A percentile compares a stretch with the other conserved stretches of the same genome.
Conservation (phyloP, 108 stramenopile species). For the Aurantiochytrium sp. region DNA sequence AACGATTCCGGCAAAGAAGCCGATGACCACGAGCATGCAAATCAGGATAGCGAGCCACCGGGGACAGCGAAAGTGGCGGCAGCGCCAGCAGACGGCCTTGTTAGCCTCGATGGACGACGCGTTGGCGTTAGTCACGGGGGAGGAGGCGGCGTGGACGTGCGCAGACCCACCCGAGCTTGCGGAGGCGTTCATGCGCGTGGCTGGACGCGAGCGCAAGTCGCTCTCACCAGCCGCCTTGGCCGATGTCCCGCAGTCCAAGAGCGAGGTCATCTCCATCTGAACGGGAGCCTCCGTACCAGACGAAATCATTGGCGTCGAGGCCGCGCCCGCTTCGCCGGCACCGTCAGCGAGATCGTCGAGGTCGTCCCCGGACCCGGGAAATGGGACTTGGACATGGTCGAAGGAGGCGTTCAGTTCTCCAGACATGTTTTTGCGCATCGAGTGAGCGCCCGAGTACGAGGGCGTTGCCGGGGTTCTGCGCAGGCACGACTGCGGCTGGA, state of each 20-base stretch:
- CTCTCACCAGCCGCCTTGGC: background rate
- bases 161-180: background rate
- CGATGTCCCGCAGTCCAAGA: background rate
- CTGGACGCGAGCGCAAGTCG: background rate
- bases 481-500: background rate
- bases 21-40: background rate
- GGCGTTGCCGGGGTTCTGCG: background rate
- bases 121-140: background rate
- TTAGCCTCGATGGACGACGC: background rate
- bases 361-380: background rate
- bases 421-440: background rate
- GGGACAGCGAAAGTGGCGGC: background rate
- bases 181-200: background rate
- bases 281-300: background rate
- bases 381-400: background rate
- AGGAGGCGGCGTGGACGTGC: background rate
- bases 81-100: background rate
- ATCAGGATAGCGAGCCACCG: slow-evolving; percentile 9
- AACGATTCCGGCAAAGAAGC: slow-evolving; percentile 2
- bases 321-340: background rate
- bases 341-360: background rate
- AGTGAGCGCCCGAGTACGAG: background rate
- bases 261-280: background rate
- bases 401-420: background rate
- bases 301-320: background rate